Evolutionary conservation across 306 rosid genomes (phyloP), one percentile per base, ranked within the genome.

Genomic region (Quillaja saponaria): DNA sequence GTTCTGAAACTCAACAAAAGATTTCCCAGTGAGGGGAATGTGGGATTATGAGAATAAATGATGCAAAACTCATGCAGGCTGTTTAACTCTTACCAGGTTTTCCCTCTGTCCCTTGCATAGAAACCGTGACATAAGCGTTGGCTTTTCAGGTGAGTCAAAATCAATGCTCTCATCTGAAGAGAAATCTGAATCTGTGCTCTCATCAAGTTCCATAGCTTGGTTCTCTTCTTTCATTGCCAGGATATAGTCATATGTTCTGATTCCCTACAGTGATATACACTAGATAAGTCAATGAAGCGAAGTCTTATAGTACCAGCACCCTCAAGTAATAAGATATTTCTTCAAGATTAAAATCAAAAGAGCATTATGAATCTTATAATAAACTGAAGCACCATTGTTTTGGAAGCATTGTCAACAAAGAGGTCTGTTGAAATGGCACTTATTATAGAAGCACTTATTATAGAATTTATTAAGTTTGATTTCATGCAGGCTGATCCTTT

Each of bases 181-280:
- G 53, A 85, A 55, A 71, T 87, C 97, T 16, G 95, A 94, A 71
- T 87, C 91, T 34, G 81, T 76, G 10, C 61, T 71, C 9, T 89
- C 67, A 33, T 94, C 96, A 8, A 87, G 50, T 76, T 85, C 88
- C 76, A 68, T 71, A 11, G 83, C 60, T 66, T 80, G 79, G 71
- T 76, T 81, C 80, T 84, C 94, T 78, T 81, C 96, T 71, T 71
- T 92, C 95, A 92, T 92, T 6, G 99, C 99, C 63, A 89, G 75
- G 58, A 92, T 92, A 66, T 89, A 92, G 66, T 92, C 99, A 73
- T 89, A 92, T 34, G 99, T 92, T 74, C 94, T 79, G 80, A 92
- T 92, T 58, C 96, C 99, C 99, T 92, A 71, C 69, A 73, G 37
- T 44, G 52, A 48, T 4, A 57, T 21, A 64, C 21, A 46, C 52